phyloP scores from a whole-genome alignment of 2,329 filamentous ascomycete genomes.

The Penicillium sp. region DNA sequence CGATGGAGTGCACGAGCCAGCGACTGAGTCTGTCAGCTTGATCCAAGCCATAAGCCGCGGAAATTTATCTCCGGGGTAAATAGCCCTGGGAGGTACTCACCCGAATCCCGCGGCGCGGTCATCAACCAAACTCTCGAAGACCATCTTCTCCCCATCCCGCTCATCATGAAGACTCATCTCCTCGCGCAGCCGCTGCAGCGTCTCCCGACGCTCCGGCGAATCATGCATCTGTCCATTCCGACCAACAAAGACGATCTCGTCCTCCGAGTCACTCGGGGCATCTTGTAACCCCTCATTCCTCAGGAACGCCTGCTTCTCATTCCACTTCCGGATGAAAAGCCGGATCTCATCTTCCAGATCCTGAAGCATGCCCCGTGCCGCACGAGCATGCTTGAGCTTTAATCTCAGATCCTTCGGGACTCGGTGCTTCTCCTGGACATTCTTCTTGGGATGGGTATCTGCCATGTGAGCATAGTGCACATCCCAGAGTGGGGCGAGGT shows the following conservation, averaged over 20 bases:
- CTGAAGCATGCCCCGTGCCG: constrained; percentile 78
- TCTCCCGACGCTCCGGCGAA: constrained; percentile 57
- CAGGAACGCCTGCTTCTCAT: constrained; percentile 55
- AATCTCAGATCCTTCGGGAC: constrained; percentile 81
- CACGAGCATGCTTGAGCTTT: constrained; percentile 78
- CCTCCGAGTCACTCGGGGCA: constrained; percentile 63
- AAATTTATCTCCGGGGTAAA: not conserved
- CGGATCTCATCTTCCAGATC: constrained; percentile 85
- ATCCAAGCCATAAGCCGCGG: not conserved
- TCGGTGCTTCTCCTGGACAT: constrained; percentile 42
- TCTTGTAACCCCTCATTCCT: constrained; percentile 51
- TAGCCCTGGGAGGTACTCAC: constrained; percentile 65
- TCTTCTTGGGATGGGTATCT: constrained; percentile 41
- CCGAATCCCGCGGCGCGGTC: constrained; percentile 81
- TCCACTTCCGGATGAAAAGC: constrained; percentile 69
- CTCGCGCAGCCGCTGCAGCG: constrained; percentile 52
- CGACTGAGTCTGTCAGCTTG: constrained; percentile 58
- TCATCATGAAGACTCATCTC: constrained; percentile 34
- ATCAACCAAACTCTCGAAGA: constrained; percentile 79
- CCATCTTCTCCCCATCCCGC: constrained; percentile 67
- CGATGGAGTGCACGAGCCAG: constrained; percentile 92
- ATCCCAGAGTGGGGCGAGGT: constrained; percentile 86
- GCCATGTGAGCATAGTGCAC: constrained; percentile 51
- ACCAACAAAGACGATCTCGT: constrained; percentile 91
- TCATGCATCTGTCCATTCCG: constrained; percentile 68